A percentile compares a stretch with the other conserved stretches of the same genome.
Conservation (phyloP, 2,329 filamentous ascomycete species). For the Aspergillus jensenii region DNA sequence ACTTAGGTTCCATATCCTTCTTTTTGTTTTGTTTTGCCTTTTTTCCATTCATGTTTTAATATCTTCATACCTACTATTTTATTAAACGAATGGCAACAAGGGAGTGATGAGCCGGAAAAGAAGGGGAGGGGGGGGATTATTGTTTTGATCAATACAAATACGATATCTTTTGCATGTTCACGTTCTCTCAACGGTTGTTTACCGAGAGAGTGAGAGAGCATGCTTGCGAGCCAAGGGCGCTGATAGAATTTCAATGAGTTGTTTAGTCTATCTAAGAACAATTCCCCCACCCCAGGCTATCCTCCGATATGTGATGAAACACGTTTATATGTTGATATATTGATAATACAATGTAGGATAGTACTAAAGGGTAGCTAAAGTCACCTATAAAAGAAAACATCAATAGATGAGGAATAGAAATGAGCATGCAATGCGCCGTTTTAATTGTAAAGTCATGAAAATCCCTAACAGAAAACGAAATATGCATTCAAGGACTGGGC, state of each 20-base stretch:
- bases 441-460: neutral
- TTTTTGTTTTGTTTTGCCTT: neutral
- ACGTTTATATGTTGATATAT: neutral
- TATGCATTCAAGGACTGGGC: conserved; percentile 33
- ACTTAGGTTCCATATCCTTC: neutral
- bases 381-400: neutral
- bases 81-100: neutral
- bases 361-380: neutral
- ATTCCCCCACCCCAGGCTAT: neutral
- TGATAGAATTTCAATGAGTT: neutral
- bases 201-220: neutral
- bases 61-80: neutral
- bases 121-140: neutral
- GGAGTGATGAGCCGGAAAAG: neutral
- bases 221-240: too few relatives aligned
- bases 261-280: neutral
- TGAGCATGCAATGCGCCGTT: neutral
- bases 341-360: neutral
- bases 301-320: neutral
- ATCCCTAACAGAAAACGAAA: neutral
- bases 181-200: neutral
- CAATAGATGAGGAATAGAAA: neutral
- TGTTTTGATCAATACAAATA: neutral
- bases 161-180: neutral
- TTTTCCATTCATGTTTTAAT: conserved; percentile 2